Evolutionary conservation across 768 basidiomycete species (phyloP).

Genomic region (Tephrocybe rancida): DNA sequence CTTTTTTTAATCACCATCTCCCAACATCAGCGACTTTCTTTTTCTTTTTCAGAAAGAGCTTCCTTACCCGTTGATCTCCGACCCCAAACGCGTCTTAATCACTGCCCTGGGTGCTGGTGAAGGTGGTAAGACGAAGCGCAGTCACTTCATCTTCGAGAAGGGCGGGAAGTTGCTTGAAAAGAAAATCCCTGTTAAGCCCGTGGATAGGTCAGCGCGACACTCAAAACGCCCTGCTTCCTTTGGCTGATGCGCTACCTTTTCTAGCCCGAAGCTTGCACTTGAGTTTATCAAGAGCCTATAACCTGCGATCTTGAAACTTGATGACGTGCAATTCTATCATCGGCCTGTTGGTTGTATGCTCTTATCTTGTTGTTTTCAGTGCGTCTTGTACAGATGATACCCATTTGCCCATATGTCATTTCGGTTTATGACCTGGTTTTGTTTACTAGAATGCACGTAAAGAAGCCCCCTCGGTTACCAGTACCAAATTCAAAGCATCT

Average conservation of each 20-base stretch:
- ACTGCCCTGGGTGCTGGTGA: slow-evolving; percentile 79
- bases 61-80: slow-evolving; percentile 85
- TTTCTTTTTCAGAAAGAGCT: slow-evolving; percentile 70
- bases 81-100: slow-evolving; percentile 83
- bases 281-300: slow-evolving; percentile 62
- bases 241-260: background rate
- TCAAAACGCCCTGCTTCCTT: background rate
- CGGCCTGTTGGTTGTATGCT: slow-evolving; percentile 5
- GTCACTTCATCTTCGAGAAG: slow-evolving; percentile 92
- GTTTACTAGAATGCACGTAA: background rate
- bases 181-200: slow-evolving; percentile 85
- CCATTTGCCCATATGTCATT: slow-evolving; percentile 7
- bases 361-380: slow-evolving; percentile 6
- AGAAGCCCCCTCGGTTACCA: too few species aligned
- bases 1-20: background rate
- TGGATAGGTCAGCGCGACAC: slow-evolving; percentile 62
- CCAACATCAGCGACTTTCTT: background rate
- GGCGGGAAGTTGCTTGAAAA: slow-evolving; percentile 89
- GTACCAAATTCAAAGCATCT: too few species aligned
- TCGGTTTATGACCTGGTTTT: background rate
- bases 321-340: background rate
- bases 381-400: slow-evolving; percentile 9
- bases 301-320: too few species aligned
- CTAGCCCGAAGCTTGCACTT: slow-evolving; percentile 61
- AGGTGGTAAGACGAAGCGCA: slow-evolving; percentile 84